Evolutionary conservation across 108 stramenopile genomes (phyloP), one percentile per base, ranked within the genome.

Genomic region (Fragilariopsis cylindrus): DNA sequence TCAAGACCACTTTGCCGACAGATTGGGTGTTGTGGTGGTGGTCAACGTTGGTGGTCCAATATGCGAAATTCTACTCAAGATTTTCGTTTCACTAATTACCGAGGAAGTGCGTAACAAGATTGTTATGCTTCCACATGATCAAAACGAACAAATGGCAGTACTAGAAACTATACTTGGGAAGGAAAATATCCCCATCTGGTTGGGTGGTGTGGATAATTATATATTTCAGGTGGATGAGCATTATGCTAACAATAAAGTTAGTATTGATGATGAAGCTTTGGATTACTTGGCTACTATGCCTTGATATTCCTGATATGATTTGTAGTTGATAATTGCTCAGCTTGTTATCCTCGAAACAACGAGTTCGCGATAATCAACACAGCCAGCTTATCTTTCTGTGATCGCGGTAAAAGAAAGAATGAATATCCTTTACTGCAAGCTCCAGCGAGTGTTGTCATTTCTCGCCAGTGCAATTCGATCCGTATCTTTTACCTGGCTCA

Each of bases 1-100:
- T 49, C 92, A 93, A 72, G 92, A 93, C 78, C 89, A 93, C 65
- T 93, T 81, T 63, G 89, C 90, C 7, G 85, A 93, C 79, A 68
- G 87, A 41, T 70, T 93, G 49, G 89, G 90, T 12, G 78, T 89
- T 13, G 43, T 93, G 6, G 47, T 90, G 13, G 42, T 89, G 52
- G 76, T 71, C 18, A 90, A 93, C 70, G 67, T 90, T 30, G 75
- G 75, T 7, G 84, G 75, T 11, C 46, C 62, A 63, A 68, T 68
- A 19, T 68, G 67, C 30, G 82, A 89, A 60, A 74, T 93, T 70
- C 58, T 90, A 2, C 66, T 90, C 57, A 87, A 84, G 49, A 77
- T 93, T 60, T 57, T 93, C 55, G 49, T 81, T 63, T 82, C 84
- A 21, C 81, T 93, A 21, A 74, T 93, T 30, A 81, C 88, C 0